phyloP scores from a whole-genome alignment of 306 rosid genomes.

The Cicer arietinum region DNA sequence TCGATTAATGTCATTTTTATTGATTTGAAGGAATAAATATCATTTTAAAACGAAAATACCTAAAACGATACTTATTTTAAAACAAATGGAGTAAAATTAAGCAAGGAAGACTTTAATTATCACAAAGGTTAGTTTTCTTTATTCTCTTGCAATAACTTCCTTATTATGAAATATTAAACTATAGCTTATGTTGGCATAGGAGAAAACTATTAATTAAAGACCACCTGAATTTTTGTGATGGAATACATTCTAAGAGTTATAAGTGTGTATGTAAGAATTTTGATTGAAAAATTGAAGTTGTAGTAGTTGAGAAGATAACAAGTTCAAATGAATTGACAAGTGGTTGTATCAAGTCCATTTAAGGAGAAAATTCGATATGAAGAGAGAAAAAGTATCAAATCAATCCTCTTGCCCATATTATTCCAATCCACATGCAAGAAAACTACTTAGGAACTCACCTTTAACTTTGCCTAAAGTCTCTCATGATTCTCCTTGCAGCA shows the following conservation, averaged over 20 bases:
- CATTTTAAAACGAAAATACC: no score
- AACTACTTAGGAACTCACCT: slow-evolving; percentile 64
- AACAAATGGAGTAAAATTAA: not conserved
- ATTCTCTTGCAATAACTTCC: slow-evolving; percentile 45
- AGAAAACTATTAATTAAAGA: slow-evolving; percentile 32
- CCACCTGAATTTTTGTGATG: slow-evolving; percentile 10
- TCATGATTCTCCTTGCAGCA: slow-evolving; percentile 61
- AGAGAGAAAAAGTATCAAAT: slow-evolving; percentile 47
- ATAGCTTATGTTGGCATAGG: slow-evolving; percentile 10
- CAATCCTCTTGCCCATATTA: slow-evolving; percentile 53
- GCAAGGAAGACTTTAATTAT: slow-evolving; percentile 7
- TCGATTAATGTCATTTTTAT: no score
- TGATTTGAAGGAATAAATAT: no score
- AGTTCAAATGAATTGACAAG: slow-evolving; percentile 49
- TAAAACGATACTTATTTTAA: no score
- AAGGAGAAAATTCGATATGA: slow-evolving; percentile 51
- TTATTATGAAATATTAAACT: slow-evolving; percentile 32
- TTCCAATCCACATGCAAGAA: slow-evolving; percentile 71
- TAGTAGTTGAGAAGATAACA: slow-evolving; percentile 26
- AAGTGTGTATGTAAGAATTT: not conserved
- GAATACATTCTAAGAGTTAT: slow-evolving; percentile 34
- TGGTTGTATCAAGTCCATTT: slow-evolving; percentile 54
- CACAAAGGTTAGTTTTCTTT: slow-evolving; percentile 41
- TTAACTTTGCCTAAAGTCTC: slow-evolving; percentile 63
- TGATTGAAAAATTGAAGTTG: not conserved